A percentile compares a stretch with the other conserved stretches of the same genome.
These are phyloP conservation scores for Tylopilus vinaceipallidus DNA, from an alignment of 768 basidiomycete genomes.

Conservation along the genomic window DNA sequence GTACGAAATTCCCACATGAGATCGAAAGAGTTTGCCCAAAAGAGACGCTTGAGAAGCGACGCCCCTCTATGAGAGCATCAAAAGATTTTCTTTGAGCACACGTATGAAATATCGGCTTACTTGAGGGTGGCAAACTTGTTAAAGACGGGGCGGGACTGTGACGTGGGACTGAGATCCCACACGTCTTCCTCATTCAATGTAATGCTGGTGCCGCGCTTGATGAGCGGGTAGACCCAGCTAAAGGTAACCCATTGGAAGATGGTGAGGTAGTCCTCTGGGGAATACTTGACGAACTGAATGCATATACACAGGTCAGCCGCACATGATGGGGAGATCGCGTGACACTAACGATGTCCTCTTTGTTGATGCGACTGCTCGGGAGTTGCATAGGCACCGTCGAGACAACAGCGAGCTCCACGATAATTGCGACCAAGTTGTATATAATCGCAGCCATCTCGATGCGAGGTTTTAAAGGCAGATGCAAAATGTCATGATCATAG, in stretches of 20 bases:
- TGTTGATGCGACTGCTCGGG: slow-evolving; percentile 52
- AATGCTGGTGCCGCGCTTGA: slow-evolving; percentile 45
- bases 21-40: slow-evolving; percentile 47
- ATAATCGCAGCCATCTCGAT: slow-evolving; percentile 24
- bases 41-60: slow-evolving; percentile 42
- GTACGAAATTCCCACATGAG: slow-evolving; percentile 29
- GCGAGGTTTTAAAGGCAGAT: slow-evolving; percentile 39
- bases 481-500: slow-evolving; percentile 49
- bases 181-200: slow-evolving; percentile 72
- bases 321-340: neutral
- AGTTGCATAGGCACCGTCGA: slow-evolving; percentile 64
- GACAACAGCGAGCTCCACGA: slow-evolving; percentile 45
- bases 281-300: slow-evolving; percentile 26
- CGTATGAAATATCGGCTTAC: neutral
- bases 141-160: slow-evolving; percentile 67
- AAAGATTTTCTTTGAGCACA: neutral
- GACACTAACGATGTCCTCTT: slow-evolving; percentile 59
- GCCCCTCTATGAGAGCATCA: slow-evolving; percentile 15
- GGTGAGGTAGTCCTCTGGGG: slow-evolving; percentile 73
- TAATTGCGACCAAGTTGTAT: slow-evolving; percentile 45
- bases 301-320: neutral
- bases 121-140: slow-evolving; percentile 38
- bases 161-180: slow-evolving; percentile 66
- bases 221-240: slow-evolving; percentile 66
- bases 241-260: slow-evolving; percentile 74